Conservation (phyloP, 176 grass and related monocot species). For the Sorghum bicolor region DNA sequence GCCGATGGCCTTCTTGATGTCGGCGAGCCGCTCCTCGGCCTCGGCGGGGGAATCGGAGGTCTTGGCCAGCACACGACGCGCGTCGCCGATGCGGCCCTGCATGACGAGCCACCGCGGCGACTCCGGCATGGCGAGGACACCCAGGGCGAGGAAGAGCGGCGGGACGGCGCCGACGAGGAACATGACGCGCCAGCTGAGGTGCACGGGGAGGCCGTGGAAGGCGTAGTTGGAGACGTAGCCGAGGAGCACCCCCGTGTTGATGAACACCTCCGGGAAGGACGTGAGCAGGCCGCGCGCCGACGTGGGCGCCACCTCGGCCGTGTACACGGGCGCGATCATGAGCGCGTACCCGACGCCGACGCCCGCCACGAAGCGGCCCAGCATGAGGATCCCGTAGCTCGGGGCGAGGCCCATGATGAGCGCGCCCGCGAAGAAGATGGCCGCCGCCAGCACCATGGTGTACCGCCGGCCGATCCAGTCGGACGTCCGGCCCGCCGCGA, state of each 20-base stretch:
- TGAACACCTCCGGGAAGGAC: conserved; percentile 85
- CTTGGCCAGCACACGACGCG: conserved; percentile 48
- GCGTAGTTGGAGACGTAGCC: conserved; percentile 89
- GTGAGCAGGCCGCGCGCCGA: conserved; percentile 76
- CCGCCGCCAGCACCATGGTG: conserved; percentile 82
- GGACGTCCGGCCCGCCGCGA: conserved; percentile 71
- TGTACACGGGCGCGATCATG: conserved; percentile 88
- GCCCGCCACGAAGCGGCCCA: conserved; percentile 79
- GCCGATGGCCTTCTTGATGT: conserved; percentile 57
- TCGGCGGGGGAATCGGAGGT: conserved; percentile 53
- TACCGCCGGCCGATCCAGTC: conserved; percentile 88
- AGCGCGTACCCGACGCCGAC: conserved; percentile 80
- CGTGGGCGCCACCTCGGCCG: conserved; percentile 70
- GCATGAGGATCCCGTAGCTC: conserved; percentile 61
- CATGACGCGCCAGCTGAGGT: conserved; percentile 75
- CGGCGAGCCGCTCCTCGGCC: conserved; percentile 49
- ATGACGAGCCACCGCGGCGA: conserved; percentile 91
- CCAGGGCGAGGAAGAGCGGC: conserved; percentile 46
- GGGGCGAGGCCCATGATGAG: conserved; percentile 65
- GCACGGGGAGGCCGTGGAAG: conserved; percentile 60
- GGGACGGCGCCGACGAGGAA: conserved; percentile 67
- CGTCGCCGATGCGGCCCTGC: conserved; percentile 60
- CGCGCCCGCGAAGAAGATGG: conserved; percentile 77
- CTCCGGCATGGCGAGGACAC: conserved; percentile 85
- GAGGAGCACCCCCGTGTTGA: conserved; percentile 68